Base-by-base conservation (phyloP, 116 monocot species). In the Zostera marina region DNA sequence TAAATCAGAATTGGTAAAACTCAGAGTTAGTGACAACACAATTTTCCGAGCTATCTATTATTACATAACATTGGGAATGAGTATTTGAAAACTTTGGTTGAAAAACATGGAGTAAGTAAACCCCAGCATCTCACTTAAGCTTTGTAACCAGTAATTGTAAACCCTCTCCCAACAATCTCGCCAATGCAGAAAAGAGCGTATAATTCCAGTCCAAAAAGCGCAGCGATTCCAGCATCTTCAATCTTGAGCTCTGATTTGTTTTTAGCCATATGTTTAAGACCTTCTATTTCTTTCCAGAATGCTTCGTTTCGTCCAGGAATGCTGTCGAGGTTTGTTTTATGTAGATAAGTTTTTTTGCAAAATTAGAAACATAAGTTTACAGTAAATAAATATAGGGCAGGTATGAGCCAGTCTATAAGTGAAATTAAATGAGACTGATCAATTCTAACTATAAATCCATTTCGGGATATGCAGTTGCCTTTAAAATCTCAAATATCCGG, bases 161-260 rank as follows among this genome's bases (percentile, higher is more conserved):
- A 87, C 0, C 92, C 92, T 79, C 92, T 80, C 47, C 92, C 92
- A 3, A 63, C 78, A 11, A 87, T 92, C 77, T 92, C 92, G 22
- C 92, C 87, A 3, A 76, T 79, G 25, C 76, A 81, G 60, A 87
- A 87, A 74, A 76, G 81, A 13, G 76, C 80, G 43, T 83, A 92
- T 22, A 83, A 62, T 66, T 92, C 87, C 3, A 92, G 45, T 17
- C 92, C 83, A 32, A 92, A 92, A 9, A 87, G 73, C 10, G 83
- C 84, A 8, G 76, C 84, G 53, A 92, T 87, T 8, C 87, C 87
- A 15, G 72, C 78, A 59, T 92, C 81, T 65, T 92, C 87, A n/a
- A 92, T 79, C 79, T 79, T 92, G 48, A 92, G 59, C 14, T 92
- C 92, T 20, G 76, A 53, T 59, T 61, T 81, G 63, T 84, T 92